Base-by-base conservation (phyloP, 2,329 filamentous ascomycete genomes). In the Exophiala xenobiotica region DNA sequence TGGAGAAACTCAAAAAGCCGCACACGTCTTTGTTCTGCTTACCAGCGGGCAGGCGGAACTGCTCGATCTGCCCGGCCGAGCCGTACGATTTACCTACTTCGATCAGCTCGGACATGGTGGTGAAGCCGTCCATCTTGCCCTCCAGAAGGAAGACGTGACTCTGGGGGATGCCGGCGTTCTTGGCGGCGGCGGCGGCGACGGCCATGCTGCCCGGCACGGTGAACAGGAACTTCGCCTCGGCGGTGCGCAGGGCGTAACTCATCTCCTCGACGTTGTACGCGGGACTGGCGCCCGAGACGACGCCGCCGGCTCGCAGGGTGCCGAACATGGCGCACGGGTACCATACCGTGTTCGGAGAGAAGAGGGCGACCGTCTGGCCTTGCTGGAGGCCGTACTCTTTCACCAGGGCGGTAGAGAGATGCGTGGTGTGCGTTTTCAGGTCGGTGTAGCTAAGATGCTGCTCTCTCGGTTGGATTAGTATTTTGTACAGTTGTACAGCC, bases 261-360 rank as follows among this genome's bases (percentile, higher is more conserved):
- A 87, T 85, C 59, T 87, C 83, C 42, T 86, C 83, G 12, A 80
- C 73, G 16, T 80, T 85, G 65, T 86, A 87, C 0, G 81, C 83
- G 0, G 83, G 83, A n/a, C 76, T 81, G 0, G 82, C 82, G 1
- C 83, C 82, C 2, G 76, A 81, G 1, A 85, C 78, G 27, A 80
- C 74, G 7, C 78, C 82, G 57, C 74, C 78, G 5, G 71, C 73
- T 8, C 77, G 74, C 6, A 81, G 69, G 1, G 77, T 76, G 0
- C 77, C 76, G 49, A 81, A 75, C 72, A 85, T 79, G n/a, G 78
- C 80, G 4, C 85, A 77, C 0, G 83, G 82, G 60, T 85, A 86
- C 81, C 81, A 86, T 47, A 86, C 78, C 8, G 79, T 82, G 60
- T 87, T 87, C 16, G 78, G 78, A 46, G 76, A 78, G 67, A 85